phyloP scores from a whole-genome alignment of 2,329 filamentous ascomycete genomes.

The Neofusicoccum parvum region DNA sequence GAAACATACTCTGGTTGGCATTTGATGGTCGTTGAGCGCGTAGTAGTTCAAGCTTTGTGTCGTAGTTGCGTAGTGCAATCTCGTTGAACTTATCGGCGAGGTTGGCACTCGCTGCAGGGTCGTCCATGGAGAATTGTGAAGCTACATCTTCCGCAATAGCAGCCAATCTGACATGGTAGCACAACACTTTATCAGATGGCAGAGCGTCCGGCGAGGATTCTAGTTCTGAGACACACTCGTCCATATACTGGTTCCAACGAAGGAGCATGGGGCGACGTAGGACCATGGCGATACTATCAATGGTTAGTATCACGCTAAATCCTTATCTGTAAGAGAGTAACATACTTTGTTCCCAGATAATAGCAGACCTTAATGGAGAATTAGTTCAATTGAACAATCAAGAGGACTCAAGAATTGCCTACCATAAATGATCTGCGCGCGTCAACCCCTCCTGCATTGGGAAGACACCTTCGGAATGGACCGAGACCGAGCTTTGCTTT shows the following conservation, averaged over 20 bases:
- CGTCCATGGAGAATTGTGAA: constrained; percentile 59
- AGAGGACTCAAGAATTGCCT: neutral
- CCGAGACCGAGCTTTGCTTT: constrained; percentile 39
- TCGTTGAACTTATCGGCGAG: constrained; percentile 48
- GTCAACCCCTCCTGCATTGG: constrained; percentile 58
- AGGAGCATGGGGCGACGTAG: constrained; percentile 60
- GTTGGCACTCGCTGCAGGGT: constrained; percentile 52
- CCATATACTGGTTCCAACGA: constrained; percentile 65
- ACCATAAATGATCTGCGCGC: constrained; percentile 61
- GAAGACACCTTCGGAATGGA: constrained; percentile 36
- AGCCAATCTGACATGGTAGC: constrained; percentile 61
- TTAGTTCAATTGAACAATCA: neutral
- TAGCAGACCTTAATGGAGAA: constrained; percentile 47
- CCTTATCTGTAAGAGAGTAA: constrained; percentile 13
- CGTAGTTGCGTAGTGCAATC: constrained; percentile 11
- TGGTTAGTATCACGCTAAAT: neutral
- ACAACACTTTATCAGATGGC: constrained; percentile 58
- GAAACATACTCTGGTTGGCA: constrained; percentile 31
- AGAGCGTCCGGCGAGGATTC: constrained; percentile 58
- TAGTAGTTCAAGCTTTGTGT: constrained; percentile 7
- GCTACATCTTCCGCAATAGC: constrained; percentile 61
- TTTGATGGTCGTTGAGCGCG: neutral
- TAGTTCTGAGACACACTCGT: constrained; percentile 62
- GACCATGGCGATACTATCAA: constrained; percentile 57
- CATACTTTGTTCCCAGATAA: constrained; percentile 59